Conservation (phyloP, 1,284 basidiomycete genomes). For the Lentinula novae-zelandiae region DNA sequence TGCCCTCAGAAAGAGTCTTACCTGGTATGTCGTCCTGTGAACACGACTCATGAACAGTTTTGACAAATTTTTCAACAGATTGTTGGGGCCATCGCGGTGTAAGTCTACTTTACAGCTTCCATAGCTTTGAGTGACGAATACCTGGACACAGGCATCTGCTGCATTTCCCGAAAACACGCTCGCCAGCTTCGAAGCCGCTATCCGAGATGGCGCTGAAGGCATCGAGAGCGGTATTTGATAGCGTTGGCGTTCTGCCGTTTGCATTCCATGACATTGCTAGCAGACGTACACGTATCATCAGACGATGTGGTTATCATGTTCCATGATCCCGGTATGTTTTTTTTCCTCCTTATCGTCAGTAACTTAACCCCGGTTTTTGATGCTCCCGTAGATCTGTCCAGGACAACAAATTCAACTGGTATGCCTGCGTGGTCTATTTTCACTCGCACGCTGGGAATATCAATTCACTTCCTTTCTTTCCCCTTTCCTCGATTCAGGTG, state of each 20-base stretch:
- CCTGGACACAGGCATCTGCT: slow-evolving; percentile 66
- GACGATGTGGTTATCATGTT: slow-evolving; percentile 94
- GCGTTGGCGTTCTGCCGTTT: slow-evolving; percentile 21
- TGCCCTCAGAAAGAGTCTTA: slow-evolving; percentile 16
- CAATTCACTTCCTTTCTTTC: neutral
- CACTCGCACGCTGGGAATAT: neutral
- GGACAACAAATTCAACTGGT: slow-evolving; percentile 72
- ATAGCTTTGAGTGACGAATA: neutral
- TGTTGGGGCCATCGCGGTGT: slow-evolving; percentile 97
- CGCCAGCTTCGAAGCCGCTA: slow-evolving; percentile 89
- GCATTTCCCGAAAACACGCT: slow-evolving; percentile 90
- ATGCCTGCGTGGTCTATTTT: neutral
- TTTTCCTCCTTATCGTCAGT: slow-evolving; percentile 17
- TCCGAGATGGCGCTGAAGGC: slow-evolving; percentile 90
- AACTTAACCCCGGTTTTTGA: neutral
- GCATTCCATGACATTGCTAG: slow-evolving; percentile 44
- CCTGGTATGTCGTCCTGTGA: slow-evolving; percentile 29
- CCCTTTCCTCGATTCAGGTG: slow-evolving; percentile 35
- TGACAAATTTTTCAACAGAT: slow-evolving; percentile 35
- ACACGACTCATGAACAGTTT: neutral
- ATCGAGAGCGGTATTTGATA: slow-evolving; percentile 84
- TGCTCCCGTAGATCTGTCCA: slow-evolving; percentile 45
- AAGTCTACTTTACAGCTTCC: slow-evolving; percentile 28
- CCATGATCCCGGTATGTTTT: slow-evolving; percentile 79
- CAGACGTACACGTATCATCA: slow-evolving; percentile 94